Base-by-base conservation (phyloP, 106 monocot species). In the Xerophyta viscosa region DNA sequence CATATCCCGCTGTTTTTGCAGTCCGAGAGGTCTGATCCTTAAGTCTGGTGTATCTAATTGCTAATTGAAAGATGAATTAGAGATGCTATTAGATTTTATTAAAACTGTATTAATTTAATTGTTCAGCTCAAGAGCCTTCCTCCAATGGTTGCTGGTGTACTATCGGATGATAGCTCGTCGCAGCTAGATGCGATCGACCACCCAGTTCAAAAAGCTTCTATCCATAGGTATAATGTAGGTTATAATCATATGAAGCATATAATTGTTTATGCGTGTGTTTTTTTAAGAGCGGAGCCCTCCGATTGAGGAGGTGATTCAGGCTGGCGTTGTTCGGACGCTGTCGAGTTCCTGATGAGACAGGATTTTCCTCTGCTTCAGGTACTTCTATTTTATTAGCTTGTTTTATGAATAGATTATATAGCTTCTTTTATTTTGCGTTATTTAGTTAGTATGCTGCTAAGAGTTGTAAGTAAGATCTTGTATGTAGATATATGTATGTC, bases 301-400 rank as follows among this genome's bases (percentile, higher is more conserved):
- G 0, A 81, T 87, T 8, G 87, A 87, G 62, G 82, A 87, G 49
- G 87, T 87, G 11, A 87, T 82, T 17, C 66, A 64, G 31, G 26
- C 82, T 37, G 86, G 86, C 19, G 86, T 81, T 57, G 86, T 87
- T 39, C 86, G 81, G 8, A 69, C 66, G 1, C 76, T 48, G 81
- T 87, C 21, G 74, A 77, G 59, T 87, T 87, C 31, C 77, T 87
- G 15, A 65, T 41, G 9, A 77, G 86, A 37, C 81, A 87, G 50
- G 77, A 77, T 60, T 81, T 71, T 27, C 81, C 86, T 11, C 81
- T 81, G 41, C 76, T 87, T 10, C 86, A 87, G 77, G 86, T 81
- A n/a, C n/a, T n/a, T n/a, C n/a, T n/a, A n/a, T n/a, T n/a, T n/a
- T n/a, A n/a, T n/a, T n/a, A n/a, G n/a, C n/a, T n/a, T n/a, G n/a